These are phyloP conservation scores for Clonostachys sp. DNA, from an alignment of 2,329 filamentous ascomycete species.

Conservation along the genomic window DNA sequence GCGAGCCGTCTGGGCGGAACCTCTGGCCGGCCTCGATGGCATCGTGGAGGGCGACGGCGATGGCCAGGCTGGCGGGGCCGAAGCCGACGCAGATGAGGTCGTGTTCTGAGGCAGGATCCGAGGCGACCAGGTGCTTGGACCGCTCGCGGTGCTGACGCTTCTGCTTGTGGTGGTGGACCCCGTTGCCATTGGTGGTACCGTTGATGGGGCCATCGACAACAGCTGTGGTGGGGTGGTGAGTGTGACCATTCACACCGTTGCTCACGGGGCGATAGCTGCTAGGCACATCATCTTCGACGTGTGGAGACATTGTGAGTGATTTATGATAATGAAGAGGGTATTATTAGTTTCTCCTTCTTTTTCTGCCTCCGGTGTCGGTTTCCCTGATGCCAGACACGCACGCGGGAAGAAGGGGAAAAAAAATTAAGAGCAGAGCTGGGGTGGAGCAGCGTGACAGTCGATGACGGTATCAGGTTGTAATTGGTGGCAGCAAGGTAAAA, in stretches of 20 bases:
- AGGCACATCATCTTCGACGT: slow-evolving; percentile 4
- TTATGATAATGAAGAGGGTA: neutral
- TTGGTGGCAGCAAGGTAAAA: neutral
- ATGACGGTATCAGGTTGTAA: neutral
- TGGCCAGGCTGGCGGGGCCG: slow-evolving; percentile 83
- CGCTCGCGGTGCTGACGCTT: slow-evolving; percentile 11
- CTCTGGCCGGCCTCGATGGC: slow-evolving; percentile 48
- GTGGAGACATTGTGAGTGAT: slow-evolving; percentile 8
- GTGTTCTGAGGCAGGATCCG: slow-evolving; percentile 59
- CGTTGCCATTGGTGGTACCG: slow-evolving; percentile 8
- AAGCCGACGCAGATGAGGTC: slow-evolving; percentile 92
- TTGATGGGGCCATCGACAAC: slow-evolving; percentile 3
- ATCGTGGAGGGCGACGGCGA: slow-evolving; percentile 87
- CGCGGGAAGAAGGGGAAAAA: too few species aligned
- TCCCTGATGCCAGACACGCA: too few species aligned
- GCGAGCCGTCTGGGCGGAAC: slow-evolving; percentile 30
- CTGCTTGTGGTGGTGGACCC: slow-evolving; percentile 2
- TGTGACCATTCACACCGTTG: neutral
- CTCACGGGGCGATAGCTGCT: neutral
- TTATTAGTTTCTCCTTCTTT: neutral
- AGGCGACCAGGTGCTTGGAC: slow-evolving; percentile 36
- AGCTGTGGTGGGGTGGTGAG: neutral
- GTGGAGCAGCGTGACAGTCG: neutral
- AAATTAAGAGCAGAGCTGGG: neutral
- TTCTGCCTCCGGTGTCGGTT: too few species aligned